phyloP scores from a whole-genome alignment of 192 early-diverging fungal species.

The Coemansia furcata region DNA sequence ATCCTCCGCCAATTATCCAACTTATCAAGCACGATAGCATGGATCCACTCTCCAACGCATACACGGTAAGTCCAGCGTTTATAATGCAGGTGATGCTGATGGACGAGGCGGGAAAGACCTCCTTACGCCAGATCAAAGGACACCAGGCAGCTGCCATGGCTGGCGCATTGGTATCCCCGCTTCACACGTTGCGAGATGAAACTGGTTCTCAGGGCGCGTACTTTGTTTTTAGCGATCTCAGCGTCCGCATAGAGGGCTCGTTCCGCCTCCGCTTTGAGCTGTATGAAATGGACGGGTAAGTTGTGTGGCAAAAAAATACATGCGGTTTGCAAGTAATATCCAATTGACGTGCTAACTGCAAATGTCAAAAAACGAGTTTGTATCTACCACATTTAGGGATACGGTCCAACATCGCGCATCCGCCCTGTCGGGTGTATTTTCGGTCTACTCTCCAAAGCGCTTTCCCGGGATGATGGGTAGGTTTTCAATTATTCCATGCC shows the following conservation, averaged over 20 bases:
- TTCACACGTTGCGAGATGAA: conserved; percentile 85
- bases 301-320: not conserved
- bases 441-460: conserved; percentile 89
- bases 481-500: not conserved
- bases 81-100: conserved; percentile 92
- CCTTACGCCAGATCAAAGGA: conserved; percentile 79
- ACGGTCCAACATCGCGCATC: conserved; percentile 48
- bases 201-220: conserved; percentile 80
- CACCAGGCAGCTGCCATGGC: conserved; percentile 74
- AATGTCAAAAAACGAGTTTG: not conserved
- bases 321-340: not conserved
- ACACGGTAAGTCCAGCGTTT: conserved; percentile 72
- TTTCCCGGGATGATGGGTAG: conserved; percentile 89
- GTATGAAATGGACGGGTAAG: conserved; percentile 80
- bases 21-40: conserved; percentile 37
- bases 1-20: conserved; percentile 55
- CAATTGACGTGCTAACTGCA: not conserved
- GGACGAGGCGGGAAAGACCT: conserved; percentile 65
- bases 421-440: conserved; percentile 73
- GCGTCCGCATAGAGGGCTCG: conserved; percentile 85
- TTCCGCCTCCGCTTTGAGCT: conserved; percentile 80
- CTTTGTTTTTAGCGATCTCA: conserved; percentile 95
- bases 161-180: conserved; percentile 87
- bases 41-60: conserved; percentile 22
- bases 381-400: conserved; percentile 2